phyloP scores from a whole-genome alignment of 371 early-diverging fungal species.

The Smittium culicis region DNA sequence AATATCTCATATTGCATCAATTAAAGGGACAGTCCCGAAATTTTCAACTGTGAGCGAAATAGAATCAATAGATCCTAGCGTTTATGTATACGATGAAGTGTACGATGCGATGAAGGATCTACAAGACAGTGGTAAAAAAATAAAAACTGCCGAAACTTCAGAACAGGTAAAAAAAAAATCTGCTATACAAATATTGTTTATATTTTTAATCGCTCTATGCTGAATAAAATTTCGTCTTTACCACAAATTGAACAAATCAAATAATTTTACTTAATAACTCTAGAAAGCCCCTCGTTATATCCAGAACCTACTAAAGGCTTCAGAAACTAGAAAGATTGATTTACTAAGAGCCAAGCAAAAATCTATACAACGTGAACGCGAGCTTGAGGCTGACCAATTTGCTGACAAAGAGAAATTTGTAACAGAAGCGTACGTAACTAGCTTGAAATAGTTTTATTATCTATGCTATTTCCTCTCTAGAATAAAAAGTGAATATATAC shows the following conservation, averaged over 20 bases:
- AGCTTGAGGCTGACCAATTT: slow-evolving; percentile 49
- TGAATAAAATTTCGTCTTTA: slow-evolving; percentile 17
- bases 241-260: too few relatives aligned
- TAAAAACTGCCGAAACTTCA: slow-evolving; percentile 28
- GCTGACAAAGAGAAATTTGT: slow-evolving; percentile 76
- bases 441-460: too few relatives aligned
- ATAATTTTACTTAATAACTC: too few relatives aligned
- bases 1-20: too few relatives aligned
- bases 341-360: slow-evolving; percentile 64
- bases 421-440: slow-evolving; percentile 47
- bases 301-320: slow-evolving; percentile 49
- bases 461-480: too few relatives aligned
- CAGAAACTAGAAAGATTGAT: slow-evolving; percentile 70
- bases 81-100: slow-evolving; percentile 81
- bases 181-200: background rate
- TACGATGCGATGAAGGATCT: slow-evolving; percentile 70
- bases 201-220: slow-evolving; percentile 10
- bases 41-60: background rate
- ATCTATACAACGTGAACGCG: slow-evolving; percentile 61
- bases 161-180: slow-evolving; percentile 13
- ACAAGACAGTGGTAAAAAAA: slow-evolving; percentile 28
- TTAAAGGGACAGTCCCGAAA: slow-evolving; percentile 5
- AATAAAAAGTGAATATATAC: too few relatives aligned
- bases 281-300: slow-evolving; percentile 61
- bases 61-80: slow-evolving; percentile 64